Evolutionary conservation across 768 basidiomycete genomes (phyloP), one percentile per base, ranked within the genome.

Genomic region (Podaxis carcinomalis): DNA sequence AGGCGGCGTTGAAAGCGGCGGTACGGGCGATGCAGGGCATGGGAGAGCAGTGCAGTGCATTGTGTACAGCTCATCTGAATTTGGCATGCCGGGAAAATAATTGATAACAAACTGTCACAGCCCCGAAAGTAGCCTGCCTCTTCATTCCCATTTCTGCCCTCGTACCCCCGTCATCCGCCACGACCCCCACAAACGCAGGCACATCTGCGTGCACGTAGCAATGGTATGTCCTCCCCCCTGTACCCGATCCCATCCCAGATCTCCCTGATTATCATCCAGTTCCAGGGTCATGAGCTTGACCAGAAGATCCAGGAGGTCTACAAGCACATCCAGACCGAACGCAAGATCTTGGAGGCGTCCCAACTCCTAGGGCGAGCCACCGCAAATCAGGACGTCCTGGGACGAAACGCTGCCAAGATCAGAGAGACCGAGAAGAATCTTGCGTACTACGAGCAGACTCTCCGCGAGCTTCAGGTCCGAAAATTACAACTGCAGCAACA

Each of bases 291-390:
- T 67, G 89, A 92, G 76, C 80, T 93, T 76, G 92, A 94, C 85
- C 87, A 88, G 84, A 95, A 95, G 85, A 93, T 95, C 72, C 87
- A 88, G 73, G 92, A 93, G 74, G 87, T 95, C 68, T 85, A 88
- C 78, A 89, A 85, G 75, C 90, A 90, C 73, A 95, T 96, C 73
- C 85, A 89, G 77, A 94, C 90, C 37, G 93, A 96, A 78, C 90
- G 89, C 75, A 95, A 93, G 83, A 88, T 95, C 72, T 81, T 96
- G 65, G 92, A 95, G 74, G 93, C 88, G 16, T 86, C 88, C 28
- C 84, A 89, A 70, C 81, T 84, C 66, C 80, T 95, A 59, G 84
- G 89, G 50, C 84, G 86, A 72, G 93, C 93, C 1, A 95, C 93
- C 35, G 83, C 78, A 47, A 96, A 96, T 69, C 89, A 85, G 66